Conservation (phyloP, 2,329 filamentous ascomycete species). For the Ophiostoma sp. region DNA sequence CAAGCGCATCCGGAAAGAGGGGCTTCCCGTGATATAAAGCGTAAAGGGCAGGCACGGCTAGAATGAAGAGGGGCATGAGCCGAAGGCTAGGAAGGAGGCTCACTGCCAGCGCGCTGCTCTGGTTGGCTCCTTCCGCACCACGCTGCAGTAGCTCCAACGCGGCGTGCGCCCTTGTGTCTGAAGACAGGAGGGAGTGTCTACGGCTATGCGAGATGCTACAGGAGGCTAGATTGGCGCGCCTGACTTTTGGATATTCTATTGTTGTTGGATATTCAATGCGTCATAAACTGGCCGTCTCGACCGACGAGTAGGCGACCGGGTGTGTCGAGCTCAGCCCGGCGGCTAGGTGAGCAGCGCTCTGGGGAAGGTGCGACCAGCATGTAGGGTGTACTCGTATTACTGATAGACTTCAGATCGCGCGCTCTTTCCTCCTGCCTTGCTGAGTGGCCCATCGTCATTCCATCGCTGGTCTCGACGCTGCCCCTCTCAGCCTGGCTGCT, state of each 20-base stretch:
- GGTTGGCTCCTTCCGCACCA: slow-evolving; percentile 9
- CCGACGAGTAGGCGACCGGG: no score
- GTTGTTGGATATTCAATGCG: neutral
- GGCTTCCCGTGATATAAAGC: no score
- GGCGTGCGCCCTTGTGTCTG: neutral
- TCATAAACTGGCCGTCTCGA: neutral
- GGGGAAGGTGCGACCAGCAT: slow-evolving; percentile 1
- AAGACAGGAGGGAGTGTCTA: neutral
- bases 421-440: neutral
- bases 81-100: neutral
- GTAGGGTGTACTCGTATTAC: neutral
- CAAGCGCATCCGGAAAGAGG: neutral
- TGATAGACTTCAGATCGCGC: neutral
- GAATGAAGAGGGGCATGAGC: neutral
- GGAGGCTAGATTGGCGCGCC: neutral
- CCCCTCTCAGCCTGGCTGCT: neutral
- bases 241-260: neutral
- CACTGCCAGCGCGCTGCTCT: neutral
- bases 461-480: neutral
- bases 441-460: neutral
- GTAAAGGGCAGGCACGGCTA: no score
- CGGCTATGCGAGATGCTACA: neutral
- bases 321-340: neutral
- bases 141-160: neutral
- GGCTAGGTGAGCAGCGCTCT: neutral